Conservation (phyloP, 345 rosid species). For the Aurinia saxatilis region DNA sequence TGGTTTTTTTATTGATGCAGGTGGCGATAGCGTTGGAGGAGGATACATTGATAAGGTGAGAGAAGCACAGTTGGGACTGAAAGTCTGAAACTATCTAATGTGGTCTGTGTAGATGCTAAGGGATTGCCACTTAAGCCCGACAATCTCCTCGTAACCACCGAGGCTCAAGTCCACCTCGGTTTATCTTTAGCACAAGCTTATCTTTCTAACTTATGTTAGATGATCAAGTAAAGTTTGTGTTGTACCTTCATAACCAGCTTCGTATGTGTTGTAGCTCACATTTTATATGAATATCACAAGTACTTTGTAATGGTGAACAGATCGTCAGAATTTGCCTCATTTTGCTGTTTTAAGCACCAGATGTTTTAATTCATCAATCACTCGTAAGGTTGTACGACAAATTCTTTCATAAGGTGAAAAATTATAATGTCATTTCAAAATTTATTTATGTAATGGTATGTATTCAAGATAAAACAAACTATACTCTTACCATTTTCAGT, state of each 20-base stretch:
- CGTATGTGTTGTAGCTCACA: not conserved
- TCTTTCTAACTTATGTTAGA: conserved; percentile 29
- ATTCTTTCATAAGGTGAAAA: no score
- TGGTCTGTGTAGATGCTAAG: conserved; percentile 67
- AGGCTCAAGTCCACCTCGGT: conserved; percentile 64
- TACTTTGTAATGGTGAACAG: no score
- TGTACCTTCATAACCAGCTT: not conserved
- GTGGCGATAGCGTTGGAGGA: conserved; percentile 73
- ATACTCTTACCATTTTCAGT: no score
- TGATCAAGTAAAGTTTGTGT: not conserved
- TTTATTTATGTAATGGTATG: no score
- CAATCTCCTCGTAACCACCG: conserved; percentile 68
- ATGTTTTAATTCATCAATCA: no score
- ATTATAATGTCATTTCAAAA: no score
- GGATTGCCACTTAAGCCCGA: conserved; percentile 65
- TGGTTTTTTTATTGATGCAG: conserved; percentile 33
- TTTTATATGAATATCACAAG: not conserved
- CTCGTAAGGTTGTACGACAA: no score
- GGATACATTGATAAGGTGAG: conserved; percentile 57
- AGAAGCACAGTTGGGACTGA: conserved; percentile 64
- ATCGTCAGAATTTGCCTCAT: no score
- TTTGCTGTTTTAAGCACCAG: no score
- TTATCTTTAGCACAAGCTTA: conserved; percentile 65
- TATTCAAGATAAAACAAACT: no score
- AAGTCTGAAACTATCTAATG: conserved; percentile 45